Evolutionary conservation across 768 basidiomycete species (phyloP).

Genomic region (Phylloporus arenicola): DNA sequence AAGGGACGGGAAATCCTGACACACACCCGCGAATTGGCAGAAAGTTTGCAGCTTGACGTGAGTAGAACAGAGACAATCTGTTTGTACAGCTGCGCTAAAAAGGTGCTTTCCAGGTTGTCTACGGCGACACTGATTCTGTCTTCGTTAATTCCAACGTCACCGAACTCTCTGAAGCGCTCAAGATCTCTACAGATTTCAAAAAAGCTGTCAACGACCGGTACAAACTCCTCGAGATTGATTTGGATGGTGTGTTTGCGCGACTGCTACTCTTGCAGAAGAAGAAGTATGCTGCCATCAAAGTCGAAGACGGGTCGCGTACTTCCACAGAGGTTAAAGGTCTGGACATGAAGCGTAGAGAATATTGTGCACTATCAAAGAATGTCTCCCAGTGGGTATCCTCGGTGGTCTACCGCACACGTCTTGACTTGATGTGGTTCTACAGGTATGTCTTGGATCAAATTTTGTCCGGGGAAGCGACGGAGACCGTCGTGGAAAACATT

Average conservation of each 20-base stretch:
- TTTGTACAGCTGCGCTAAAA: background rate
- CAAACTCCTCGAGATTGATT: conserved; percentile 92
- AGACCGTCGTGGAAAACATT: conserved; percentile 82
- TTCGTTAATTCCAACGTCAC: conserved; percentile 96
- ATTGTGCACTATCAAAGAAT: conserved; percentile 84
- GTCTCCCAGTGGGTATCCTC: conserved; percentile 73
- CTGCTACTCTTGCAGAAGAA: conserved; percentile 95
- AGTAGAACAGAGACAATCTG: conserved; percentile 22
- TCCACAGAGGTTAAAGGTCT: conserved; percentile 91
- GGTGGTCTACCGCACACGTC: background rate
- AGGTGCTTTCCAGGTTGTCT: conserved; percentile 68
- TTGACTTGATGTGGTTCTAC: background rate
- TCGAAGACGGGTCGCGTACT: conserved; percentile 75
- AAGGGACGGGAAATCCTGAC: conserved; percentile 97
- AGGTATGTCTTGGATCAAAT: conserved; percentile 90
- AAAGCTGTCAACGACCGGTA: conserved; percentile 95
- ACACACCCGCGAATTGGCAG: conserved; percentile 87
- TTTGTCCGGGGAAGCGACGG: conserved; percentile 85
- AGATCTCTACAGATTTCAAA: conserved; percentile 90
- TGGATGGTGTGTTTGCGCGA: conserved; percentile 91
- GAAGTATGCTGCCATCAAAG: conserved; percentile 96
- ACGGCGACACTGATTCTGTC: conserved; percentile 98
- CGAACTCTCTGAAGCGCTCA: conserved; percentile 81
- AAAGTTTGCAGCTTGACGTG: conserved; percentile 84
- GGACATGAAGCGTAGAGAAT: conserved; percentile 99